These are phyloP conservation scores for Arachis monticola DNA, from an alignment of 331 rosid species.

Conservation along the genomic window DNA sequence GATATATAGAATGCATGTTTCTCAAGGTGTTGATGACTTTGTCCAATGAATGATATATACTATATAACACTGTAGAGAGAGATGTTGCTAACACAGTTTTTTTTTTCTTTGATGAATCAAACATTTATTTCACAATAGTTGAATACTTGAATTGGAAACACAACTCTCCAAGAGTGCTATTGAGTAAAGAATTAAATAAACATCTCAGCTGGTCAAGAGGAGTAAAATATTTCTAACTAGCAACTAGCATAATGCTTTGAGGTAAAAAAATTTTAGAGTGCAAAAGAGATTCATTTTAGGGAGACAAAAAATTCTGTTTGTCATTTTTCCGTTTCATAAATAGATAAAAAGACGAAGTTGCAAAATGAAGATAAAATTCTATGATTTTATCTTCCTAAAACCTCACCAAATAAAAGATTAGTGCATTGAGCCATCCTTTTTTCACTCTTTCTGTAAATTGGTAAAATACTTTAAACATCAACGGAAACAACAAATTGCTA, in stretches of 20 bases:
- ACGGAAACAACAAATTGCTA: too few species aligned
- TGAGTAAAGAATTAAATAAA: background rate
- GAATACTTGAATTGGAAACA: background rate
- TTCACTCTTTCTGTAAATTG: background rate
- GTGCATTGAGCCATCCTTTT: background rate
- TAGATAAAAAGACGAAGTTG: background rate
- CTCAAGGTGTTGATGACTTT: background rate
- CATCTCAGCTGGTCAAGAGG: background rate
- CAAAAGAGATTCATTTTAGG: too few species aligned
- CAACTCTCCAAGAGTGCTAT: background rate
- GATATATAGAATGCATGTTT: constrained; percentile 5
- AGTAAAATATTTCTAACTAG: background rate
- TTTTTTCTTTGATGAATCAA: background rate
- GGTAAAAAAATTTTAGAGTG: too few species aligned
- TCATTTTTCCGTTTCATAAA: background rate
- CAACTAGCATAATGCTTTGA: background rate
- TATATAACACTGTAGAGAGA: background rate
- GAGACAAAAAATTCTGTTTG: background rate
- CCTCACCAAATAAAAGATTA: too few species aligned
- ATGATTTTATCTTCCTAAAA: too few species aligned
- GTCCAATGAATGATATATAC: background rate
- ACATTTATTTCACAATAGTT: background rate
- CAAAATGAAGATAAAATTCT: background rate
- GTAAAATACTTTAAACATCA: background rate
- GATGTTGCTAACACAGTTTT: background rate